Conservation (phyloP, 2,329 filamentous ascomycete species). For the Arthrobotrys entomopaga region DNA sequence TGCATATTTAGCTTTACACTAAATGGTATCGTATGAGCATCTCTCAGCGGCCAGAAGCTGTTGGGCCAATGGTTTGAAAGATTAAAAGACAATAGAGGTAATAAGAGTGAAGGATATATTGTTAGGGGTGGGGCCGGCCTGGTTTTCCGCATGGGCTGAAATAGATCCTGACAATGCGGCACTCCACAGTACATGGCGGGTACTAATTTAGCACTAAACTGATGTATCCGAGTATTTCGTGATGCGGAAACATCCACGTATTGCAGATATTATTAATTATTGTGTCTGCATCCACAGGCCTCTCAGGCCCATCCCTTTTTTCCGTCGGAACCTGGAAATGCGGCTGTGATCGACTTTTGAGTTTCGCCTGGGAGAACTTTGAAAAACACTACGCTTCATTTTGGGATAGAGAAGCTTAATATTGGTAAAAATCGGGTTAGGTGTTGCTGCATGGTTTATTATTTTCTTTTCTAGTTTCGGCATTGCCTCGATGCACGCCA, state of each 20-base stretch:
- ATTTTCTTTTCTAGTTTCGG: conserved; percentile 26
- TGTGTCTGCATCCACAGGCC: conserved; percentile 22
- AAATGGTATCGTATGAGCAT: not conserved
- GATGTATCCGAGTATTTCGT: not conserved
- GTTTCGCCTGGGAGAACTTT: conserved; percentile 14
- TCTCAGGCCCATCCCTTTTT: conserved; percentile 23
- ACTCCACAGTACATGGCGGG: not conserved
- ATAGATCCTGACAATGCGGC: conserved; percentile 16
- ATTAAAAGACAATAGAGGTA: conserved; percentile 6
- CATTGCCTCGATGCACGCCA: conserved; percentile 40
- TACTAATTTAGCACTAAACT: conserved; percentile 14
- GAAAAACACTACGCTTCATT: conserved; percentile 11
- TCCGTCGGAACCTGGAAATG: conserved; percentile 34
- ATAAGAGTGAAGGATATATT: conserved; percentile 17
- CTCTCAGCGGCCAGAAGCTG: not conserved
- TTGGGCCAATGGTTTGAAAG: conserved; percentile 18
- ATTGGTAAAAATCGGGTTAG: conserved; percentile 4
- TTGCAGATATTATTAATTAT: conserved; percentile 1
- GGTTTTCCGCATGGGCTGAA: conserved; percentile 20
- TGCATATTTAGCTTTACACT: not conserved
- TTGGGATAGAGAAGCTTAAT: conserved; percentile 30
- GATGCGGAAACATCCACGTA: not conserved
- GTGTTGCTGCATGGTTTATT: conserved; percentile 41
- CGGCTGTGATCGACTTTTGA: conserved; percentile 22
- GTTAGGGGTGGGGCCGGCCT: conserved; percentile 14